Base-by-base conservation (phyloP, 2,329 filamentous ascomycete species). In the Penicillium concentricum region DNA sequence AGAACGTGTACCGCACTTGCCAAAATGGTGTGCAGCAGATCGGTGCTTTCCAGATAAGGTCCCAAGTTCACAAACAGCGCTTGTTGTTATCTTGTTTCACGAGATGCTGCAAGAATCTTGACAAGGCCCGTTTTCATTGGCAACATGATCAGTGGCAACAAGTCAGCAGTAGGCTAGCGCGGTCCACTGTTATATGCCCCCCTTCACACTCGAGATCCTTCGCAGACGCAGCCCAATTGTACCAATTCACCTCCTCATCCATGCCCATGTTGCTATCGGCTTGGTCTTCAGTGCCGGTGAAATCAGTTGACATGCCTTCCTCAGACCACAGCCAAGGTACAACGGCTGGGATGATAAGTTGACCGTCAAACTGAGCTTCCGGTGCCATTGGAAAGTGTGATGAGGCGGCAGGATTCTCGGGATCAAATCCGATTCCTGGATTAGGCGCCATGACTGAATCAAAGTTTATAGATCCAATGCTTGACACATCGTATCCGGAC, bases 161-260 rank as follows among this genome's bases (percentile, higher is more conserved):
- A 12, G 4, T 1, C 6, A 47, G 12, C n/a, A 10, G 10, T 24
- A 34, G 15, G 9, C 15, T 51, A 51, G 5, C 5, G 15, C 1
- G 5, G 41, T 30, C 22, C 4, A 30, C 8, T 35, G 2, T n/a
- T 44, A 13, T 26, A 22, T 2, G 4, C 37, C 4, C 9, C 35
- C 4, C 18, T 24, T 63, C 45, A 3, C 22, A 51, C 26, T 66
- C 64, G 53, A 71, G 61, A 16, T 61, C 59, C 48, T 70, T 72
- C 2, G 72, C 71, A 55, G 72, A 73, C 53, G 75, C 67, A 18
- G 76, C 60, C 74, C 74, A 76, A 49, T 69, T 68, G 59, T 73
- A 71, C 73, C 74, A 76, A 55, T 76, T 61, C 18, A 75, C 53
- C n/a, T 74, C 70, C 8, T 50, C 54, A 45, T 71, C 70, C 38